A percentile compares a stretch with the other conserved stretches of the same genome.
Conservation (phyloP, 805 yeast species). For the Nakazawaea wickerhamii region DNA sequence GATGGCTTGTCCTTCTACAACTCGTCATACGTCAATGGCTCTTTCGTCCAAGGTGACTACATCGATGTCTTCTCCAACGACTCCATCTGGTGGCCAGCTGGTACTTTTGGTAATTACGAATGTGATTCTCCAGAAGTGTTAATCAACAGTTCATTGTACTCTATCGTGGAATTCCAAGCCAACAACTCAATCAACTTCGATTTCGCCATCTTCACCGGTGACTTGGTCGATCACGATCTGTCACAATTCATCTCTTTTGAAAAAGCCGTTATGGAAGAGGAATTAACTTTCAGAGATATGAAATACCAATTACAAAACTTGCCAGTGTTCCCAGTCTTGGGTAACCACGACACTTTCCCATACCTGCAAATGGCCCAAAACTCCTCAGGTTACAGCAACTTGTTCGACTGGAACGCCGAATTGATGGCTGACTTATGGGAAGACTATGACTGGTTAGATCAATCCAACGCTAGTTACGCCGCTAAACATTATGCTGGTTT, state of each 20-base stretch:
- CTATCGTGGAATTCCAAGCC: conserved; percentile 31
- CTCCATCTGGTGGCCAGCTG: conserved; percentile 45
- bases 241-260: conserved; percentile 40
- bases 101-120: conserved; percentile 52
- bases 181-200: conserved; percentile 37
- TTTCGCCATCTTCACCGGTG: conserved; percentile 69
- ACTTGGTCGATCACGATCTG: conserved; percentile 65
- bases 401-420: conserved; percentile 43
- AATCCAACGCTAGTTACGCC: conserved; percentile 27
- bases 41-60: conserved; percentile 25
- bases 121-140: conserved; percentile 66
- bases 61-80: conserved; percentile 20
- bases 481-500: conserved; percentile 57
- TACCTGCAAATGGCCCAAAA: conserved; percentile 62
- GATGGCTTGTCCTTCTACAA: conserved; percentile 19
- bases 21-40: conserved; percentile 25
- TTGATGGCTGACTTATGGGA: conserved; percentile 44
- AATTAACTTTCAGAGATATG: conserved; percentile 43
- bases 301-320: conserved; percentile 41
- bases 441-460: conserved; percentile 40
- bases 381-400: conserved; percentile 34
- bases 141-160: conserved; percentile 50
- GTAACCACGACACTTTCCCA: conserved; percentile 72
- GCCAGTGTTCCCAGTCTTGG: conserved; percentile 59
- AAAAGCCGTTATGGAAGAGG: conserved; percentile 50